Percentiles rank a stretch among this genome's conserved stretches.
phyloP scores from a whole-genome alignment of 2,329 filamentous ascomycete genomes.

The Escovopsis sp. region DNA sequence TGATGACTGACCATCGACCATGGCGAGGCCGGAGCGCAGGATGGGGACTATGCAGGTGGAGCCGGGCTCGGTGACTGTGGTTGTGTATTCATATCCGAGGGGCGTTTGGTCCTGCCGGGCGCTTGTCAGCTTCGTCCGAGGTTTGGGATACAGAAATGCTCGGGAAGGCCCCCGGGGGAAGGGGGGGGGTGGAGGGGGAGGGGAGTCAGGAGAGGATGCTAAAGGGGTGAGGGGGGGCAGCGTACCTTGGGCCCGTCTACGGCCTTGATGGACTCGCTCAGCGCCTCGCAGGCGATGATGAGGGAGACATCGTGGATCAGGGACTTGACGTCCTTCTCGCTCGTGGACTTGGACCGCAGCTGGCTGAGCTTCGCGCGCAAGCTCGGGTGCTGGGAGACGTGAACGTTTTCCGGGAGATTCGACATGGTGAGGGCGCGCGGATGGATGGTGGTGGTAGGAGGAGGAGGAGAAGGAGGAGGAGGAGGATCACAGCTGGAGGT shows the following conservation, averaged over 20 bases:
- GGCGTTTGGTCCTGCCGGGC: constrained; percentile 54
- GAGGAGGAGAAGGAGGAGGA: neutral
- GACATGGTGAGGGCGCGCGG: constrained; percentile 14
- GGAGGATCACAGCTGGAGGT: neutral
- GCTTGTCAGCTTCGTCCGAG: constrained; percentile 1
- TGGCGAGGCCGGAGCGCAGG: constrained; percentile 78
- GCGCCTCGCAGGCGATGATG: constrained; percentile 70
- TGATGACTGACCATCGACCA: constrained; percentile 57
- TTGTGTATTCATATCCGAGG: constrained; percentile 61
- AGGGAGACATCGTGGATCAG: constrained; percentile 77
- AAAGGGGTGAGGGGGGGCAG: neutral
- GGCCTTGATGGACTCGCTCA: constrained; percentile 46
- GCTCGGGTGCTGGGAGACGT: constrained; percentile 76
- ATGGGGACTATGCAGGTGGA: constrained; percentile 78
- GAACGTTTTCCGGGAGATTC: constrained; percentile 44
- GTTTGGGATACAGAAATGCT: no score
- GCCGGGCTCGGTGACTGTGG: constrained; percentile 45
- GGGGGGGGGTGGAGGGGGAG: no score
- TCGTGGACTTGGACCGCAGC: constrained; percentile 59
- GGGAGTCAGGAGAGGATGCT: no score
- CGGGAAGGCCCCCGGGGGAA: no score
- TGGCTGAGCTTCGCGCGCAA: constrained; percentile 79
- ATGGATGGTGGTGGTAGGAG: neutral
- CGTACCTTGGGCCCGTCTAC: constrained; percentile 48
- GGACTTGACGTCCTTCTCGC: constrained; percentile 60